These are phyloP conservation scores for Rhynchospora pubera DNA, from an alignment of 176 grass and related monocot genomes.

Conservation along the genomic window DNA sequence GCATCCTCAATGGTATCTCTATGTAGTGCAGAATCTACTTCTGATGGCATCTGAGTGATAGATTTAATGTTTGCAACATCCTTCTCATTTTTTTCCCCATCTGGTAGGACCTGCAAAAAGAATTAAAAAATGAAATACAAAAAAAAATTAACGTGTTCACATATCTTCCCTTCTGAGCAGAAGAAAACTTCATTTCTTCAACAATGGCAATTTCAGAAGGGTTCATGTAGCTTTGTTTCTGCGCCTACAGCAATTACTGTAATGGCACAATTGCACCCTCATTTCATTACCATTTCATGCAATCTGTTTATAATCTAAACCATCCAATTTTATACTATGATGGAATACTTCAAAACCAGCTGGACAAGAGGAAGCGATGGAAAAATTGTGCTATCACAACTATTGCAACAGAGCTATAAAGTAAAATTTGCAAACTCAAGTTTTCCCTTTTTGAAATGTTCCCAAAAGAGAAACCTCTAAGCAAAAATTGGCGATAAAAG, in stretches of 20 bases:
- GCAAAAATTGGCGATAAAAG: not conserved
- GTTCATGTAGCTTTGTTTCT: no score
- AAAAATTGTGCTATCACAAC: not conserved
- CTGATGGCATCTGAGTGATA: slow-evolving; percentile 15
- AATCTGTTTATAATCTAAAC: not conserved
- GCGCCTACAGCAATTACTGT: not conserved
- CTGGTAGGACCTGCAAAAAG: not conserved
- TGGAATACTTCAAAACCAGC: not conserved
- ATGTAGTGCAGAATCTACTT: slow-evolving; percentile 24
- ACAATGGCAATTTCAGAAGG: not conserved
- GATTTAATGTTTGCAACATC: slow-evolving; percentile 14
- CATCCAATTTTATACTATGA: not conserved
- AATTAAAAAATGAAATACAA: not conserved
- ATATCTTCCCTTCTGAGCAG: not conserved
- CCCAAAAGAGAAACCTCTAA: not conserved
- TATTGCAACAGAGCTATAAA: not conserved
- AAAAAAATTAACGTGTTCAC: no score
- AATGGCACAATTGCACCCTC: not conserved
- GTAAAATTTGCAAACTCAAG: not conserved
- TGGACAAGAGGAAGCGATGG: not conserved
- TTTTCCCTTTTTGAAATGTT: not conserved
- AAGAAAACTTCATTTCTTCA: not conserved
- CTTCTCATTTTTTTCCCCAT: slow-evolving; percentile 16
- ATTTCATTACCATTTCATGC: not conserved
- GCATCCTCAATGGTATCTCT: slow-evolving; percentile 26